Conservation (phyloP, 768 basidiomycete genomes). For the Pleurotus giganteus region DNA sequence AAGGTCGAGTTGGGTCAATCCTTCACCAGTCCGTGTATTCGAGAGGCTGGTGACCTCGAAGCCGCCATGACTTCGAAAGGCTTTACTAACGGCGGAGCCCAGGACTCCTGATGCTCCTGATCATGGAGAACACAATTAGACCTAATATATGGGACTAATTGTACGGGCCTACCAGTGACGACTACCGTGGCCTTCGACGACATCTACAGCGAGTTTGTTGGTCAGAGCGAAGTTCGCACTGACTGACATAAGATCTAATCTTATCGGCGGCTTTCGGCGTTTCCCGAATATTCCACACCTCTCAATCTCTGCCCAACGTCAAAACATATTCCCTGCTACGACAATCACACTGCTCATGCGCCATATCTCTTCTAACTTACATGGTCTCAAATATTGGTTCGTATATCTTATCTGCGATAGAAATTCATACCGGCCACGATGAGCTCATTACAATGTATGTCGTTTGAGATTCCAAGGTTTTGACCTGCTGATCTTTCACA, state of each 20-base stretch:
- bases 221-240: neutral
- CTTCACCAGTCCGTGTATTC: constrained; percentile 58
- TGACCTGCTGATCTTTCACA: too few species aligned
- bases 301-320: too few species aligned
- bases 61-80: constrained; percentile 40
- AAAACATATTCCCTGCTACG: too few species aligned
- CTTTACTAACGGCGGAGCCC: constrained; percentile 71
- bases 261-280: constrained; percentile 4
- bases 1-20: constrained; percentile 64
- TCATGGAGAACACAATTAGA: neutral
- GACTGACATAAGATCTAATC: constrained; percentile 3
- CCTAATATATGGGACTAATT: neutral
- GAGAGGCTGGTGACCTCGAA: constrained; percentile 67
- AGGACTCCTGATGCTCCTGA: constrained; percentile 91
- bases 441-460: too few species aligned
- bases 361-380: too few species aligned
- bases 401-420: too few species aligned
- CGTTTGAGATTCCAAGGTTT: too few species aligned
- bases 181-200: constrained; percentile 44
- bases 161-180: constrained; percentile 47
- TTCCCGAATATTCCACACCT: neutral
- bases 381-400: too few species aligned
- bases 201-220: constrained; percentile 11
- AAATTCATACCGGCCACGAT: too few species aligned
- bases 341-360: too few species aligned